phyloP scores from a whole-genome alignment of 305 asterid species.

The Solanum hybrid region DNA sequence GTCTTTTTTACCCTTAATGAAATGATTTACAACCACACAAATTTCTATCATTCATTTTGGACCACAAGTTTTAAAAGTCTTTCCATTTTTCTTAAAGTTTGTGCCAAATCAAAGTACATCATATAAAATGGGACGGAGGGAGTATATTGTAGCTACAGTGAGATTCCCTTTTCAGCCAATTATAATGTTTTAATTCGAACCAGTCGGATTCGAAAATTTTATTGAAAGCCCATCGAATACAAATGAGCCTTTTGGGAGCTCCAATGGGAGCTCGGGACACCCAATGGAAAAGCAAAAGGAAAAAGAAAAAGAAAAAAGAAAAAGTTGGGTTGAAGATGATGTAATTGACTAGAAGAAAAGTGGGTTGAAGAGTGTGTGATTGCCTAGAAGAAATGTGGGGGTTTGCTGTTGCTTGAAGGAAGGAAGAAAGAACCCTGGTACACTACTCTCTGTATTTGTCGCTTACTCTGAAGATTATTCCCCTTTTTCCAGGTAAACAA shows the following conservation, averaged over 20 bases:
- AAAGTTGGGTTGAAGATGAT: constrained; percentile 49
- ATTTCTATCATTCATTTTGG: no score
- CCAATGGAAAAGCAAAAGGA: background rate
- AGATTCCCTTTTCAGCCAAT: no score
- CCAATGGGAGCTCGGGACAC: background rate
- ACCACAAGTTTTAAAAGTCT: no score
- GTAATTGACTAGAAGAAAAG: background rate
- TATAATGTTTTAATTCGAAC: no score
- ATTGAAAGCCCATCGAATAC: background rate
- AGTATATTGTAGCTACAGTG: no score
- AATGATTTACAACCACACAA: no score
- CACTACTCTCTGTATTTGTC: background rate
- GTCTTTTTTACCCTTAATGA: no score
- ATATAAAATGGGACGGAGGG: no score
- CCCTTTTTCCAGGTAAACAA: background rate
- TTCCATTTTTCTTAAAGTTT: no score
- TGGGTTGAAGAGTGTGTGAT: background rate
- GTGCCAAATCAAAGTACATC: no score
- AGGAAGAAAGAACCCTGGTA: background rate
- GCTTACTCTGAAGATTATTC: background rate
- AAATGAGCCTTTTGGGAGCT: background rate
- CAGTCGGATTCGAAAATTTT: no score
- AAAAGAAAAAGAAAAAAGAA: no score
- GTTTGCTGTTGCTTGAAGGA: background rate
- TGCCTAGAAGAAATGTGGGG: background rate